Conservation (phyloP, 1,284 basidiomycete species). For the Flammula alnicola region DNA sequence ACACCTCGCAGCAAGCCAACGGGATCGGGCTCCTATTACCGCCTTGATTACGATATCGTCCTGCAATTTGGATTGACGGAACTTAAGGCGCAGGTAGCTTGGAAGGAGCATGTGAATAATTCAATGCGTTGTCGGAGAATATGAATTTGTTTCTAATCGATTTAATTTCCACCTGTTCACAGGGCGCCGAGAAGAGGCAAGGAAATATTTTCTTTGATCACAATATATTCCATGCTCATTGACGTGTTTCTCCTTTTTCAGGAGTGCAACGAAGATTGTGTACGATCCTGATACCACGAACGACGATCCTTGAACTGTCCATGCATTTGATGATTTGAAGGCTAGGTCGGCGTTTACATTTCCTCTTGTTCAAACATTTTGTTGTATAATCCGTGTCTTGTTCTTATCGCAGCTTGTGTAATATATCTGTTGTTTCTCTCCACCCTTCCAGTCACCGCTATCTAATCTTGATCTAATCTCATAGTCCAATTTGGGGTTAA, state of each 20-base stretch:
- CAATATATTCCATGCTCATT: neutral
- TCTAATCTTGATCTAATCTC: no score
- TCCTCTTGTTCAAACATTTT: no score
- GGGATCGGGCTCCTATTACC: constrained; percentile 38
- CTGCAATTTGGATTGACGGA: constrained; percentile 51
- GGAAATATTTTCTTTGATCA: neutral
- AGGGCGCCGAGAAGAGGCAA: constrained; percentile 21
- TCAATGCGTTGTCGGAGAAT: neutral
- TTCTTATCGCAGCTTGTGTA: no score
- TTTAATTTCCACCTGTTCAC: neutral
- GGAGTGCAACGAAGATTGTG: constrained; percentile 41
- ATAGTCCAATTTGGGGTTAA: no score
- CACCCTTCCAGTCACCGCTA: no score
- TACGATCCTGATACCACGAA: constrained; percentile 36
- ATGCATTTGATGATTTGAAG: no score
- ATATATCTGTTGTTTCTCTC: no score
- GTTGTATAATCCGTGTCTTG: no score
- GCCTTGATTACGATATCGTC: constrained; percentile 49
- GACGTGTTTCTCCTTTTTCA: constrained; percentile 20
- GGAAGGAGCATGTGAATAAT: constrained; percentile 33
- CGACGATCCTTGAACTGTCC: constrained; percentile 10
- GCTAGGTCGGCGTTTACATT: no score
- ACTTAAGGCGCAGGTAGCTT: constrained; percentile 37
- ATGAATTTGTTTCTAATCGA: neutral
- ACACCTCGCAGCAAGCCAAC: constrained; percentile 15